Evolutionary conservation across 129 eudicot species (phyloP).

Genomic region (Tagetes patula): DNA sequence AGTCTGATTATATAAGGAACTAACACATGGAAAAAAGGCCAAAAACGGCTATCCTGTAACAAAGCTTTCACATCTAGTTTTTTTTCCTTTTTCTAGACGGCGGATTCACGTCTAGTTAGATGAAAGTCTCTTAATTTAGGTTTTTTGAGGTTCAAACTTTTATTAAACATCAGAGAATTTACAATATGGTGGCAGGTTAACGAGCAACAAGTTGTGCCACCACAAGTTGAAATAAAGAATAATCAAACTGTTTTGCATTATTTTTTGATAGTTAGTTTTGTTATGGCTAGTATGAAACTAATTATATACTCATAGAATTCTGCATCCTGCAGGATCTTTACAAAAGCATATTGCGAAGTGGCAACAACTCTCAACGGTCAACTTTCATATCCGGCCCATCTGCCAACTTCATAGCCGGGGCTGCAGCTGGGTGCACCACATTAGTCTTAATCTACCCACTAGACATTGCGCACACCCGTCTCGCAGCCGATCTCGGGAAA

Average conservation of each 20-base stretch:
- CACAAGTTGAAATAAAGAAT: background rate
- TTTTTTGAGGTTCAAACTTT: background rate
- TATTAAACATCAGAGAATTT: no score
- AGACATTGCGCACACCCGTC: constrained; percentile 94
- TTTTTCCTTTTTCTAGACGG: no score
- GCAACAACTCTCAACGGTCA: constrained; percentile 42
- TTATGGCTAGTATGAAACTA: background rate
- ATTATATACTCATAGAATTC: background rate
- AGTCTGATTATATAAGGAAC: constrained; percentile 5
- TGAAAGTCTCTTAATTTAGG: background rate
- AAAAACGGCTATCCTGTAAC: background rate
- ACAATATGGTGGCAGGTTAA: no score
- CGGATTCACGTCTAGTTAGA: background rate
- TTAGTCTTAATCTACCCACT: constrained; percentile 86
- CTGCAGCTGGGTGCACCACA: constrained; percentile 96
- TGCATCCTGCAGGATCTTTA: constrained; percentile 71
- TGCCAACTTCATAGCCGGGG: constrained; percentile 88
- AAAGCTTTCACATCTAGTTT: no score
- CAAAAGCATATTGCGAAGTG: constrained; percentile 54
- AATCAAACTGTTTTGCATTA: background rate
- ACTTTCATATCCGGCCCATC: constrained; percentile 60
- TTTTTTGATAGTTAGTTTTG: background rate
- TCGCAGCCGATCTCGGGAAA: constrained; percentile 87
- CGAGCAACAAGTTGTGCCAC: no score
- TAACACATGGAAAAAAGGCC: background rate